Base-by-base conservation (phyloP, 164 flowering plant genomes). In the Umbilicus rupestris region DNA sequence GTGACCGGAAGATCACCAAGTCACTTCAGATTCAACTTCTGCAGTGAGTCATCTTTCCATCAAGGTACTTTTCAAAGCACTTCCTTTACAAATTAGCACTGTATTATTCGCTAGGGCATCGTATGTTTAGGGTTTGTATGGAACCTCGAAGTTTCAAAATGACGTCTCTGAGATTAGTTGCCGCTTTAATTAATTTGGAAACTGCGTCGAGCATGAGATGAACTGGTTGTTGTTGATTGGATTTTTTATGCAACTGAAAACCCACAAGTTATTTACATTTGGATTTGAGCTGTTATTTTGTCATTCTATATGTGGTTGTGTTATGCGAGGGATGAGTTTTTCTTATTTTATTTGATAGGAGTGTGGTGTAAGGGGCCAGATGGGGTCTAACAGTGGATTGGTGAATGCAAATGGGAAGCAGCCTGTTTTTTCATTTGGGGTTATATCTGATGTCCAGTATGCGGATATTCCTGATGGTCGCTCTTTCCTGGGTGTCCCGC, bases 381-480 rank as follows among this genome's bases (percentile, higher is more conserved):
- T 84, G 86, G 86, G 79, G 39, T 78, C 80, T 39, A 16, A 74
- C 22, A 80, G 72, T 70, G 87, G 84, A 66, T 66, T 72, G 35
- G 62, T 76, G n/a, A 74, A 57, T 70, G 63, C 64, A 29, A 76
- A 70, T 39, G 81, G 71, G 68, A 79, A 76, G 76, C 75, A 83
- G 63, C 95, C 95, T 31, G 82, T 89, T 7, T 84, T 89, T 73
- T 90, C 98, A 31, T 94, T 94, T 71, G 96, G 97, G 14, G 85
- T 91, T 62, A 86, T 93, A 41, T 74, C 96, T 29, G 97, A 93
- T 78, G 90, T 93, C 65, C 98, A 93, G 67, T 86, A 88, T 76
- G 96, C 96, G 29, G 94, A 93, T 68, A 93, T 93, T 70, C 90
- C 97, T 35, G 97, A 90, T 70, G 98, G 98, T 15, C 82, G 75